Base-by-base conservation (phyloP, 73 alveolate genomes). In the Blepharisma stoltei region DNA sequence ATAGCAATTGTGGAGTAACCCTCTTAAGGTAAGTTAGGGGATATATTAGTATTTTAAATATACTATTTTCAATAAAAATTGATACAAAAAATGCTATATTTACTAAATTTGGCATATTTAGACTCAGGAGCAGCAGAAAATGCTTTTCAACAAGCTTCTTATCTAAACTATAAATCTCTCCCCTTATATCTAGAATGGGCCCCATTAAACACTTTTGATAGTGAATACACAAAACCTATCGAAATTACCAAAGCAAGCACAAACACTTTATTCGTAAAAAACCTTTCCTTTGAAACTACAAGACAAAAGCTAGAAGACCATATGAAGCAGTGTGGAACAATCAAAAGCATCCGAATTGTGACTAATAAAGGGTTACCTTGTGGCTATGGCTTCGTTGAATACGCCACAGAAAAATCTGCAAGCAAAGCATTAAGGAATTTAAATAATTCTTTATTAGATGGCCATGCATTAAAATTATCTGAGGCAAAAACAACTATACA, bases 301-400 rank as follows among this genome's bases (percentile, higher is more conserved):
- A 98, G 93, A 78, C 84, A 87, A 68, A 85, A 70, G 50, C 89
- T 96, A 41, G 85, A 90, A 75, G 70, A 85, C 41, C 88, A 89
- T 55, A 88, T 95, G 76, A 65, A 77, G 90, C 85, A 85, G 89
- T 86, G 83, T 65, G 94, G 90, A 44, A 83, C 65, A 54, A 80
- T 94, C 7, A 81, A 88, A 68, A 86, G 94, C 55, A 97, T 83
- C 0, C 94, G 87, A 81, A 94, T 96, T 4, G 96, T 91, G 5
- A 86, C 80, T 48, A 93, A 80, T 76, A 88, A 85, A 71, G 92
- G 93, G 55, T 86, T 81, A 7, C 94, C 99, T 27, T 84, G 94
- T 54, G 99, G 99, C 7, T 96, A 84, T 82, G 99, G 99, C 32
- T 96, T 96, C 78, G 94, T 94, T 14, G 99, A 96, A 85, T 85